Evolutionary conservation across 2,329 filamentous ascomycete species (phyloP), one percentile per base, ranked within the genome.

Genomic region (Aspergillus sp.): DNA sequence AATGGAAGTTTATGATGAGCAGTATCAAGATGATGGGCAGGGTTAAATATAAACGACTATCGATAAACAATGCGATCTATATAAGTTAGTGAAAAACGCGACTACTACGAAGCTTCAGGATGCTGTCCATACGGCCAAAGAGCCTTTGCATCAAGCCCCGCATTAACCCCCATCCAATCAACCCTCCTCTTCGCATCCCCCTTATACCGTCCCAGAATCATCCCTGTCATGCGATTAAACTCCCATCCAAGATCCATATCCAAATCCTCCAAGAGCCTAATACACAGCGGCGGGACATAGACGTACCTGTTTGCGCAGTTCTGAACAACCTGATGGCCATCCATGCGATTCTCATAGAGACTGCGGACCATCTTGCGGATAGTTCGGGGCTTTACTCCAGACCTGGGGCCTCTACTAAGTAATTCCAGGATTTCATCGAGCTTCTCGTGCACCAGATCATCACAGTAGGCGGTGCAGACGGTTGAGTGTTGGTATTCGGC

Each of bases 1-100:
- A 22, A 75, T 79, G 15, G 62, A 64, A 43, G 53, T 62, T 22
- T 64, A 66, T 47, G 54, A 60, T 46, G 58, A 59, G 33, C 49
- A 45, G 2, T 61, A 57, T 50, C 55, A 60, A 15, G 41, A 50
- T 4, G 27, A 33, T 32, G 22, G 19, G 7, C 17, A 20, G n/a
- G 17, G 35, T 25, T n/a, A n/a, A 27, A 15, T 30, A 13, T n/a
- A 27, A 35, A 13, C 17, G 13, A 37, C 23, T 30, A 30, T 4
- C 25, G 15, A 35, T 27, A 20, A 19, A 44, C 19, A 19, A 17
- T 2, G 6, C 32, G 10, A 23, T 23, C 10, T 19, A 41, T 41
- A 4, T 41, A 22, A 12, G 25, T 30, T 4, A 10, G 25, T 27
- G 25, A 27, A 27, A 41, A 41, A 41, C 3, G n/a, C 33, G 7